Evolutionary conservation across 306 rosid species (phyloP), one percentile per base, ranked within the genome.

Genomic region (Cucumis cinereus): DNA sequence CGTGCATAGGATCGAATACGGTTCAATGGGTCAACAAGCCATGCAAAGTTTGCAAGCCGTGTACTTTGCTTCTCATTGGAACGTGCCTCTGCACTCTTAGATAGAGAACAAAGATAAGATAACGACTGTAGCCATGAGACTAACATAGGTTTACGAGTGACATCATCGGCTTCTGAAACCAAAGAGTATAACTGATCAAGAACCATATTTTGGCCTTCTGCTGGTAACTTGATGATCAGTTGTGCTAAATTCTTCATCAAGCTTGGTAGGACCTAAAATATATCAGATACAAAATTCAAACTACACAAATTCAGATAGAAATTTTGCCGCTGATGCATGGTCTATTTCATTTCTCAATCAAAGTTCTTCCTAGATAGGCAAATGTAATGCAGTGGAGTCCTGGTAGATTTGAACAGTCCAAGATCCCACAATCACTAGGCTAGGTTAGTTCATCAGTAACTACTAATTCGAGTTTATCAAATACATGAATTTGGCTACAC

Each of bases 51-150:
- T 10, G 19, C 30, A 28, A 68, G 77, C 55, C 61, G 72, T 79
- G 81, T 77, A 78, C 78, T 72, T 80, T 61, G 76, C 79, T 49
- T 79, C 59, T 68, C 81, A 75, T 36, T 59, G 74, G 87, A 77
- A 70, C 43, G 64, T 16, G 71, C 71, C 83, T 68, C 85, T 79
- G 56, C 77, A 66, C 81, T 82, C 41, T 82, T 72, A 80, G 81
- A 76, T 35, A 81, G 88, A 50, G 85, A 77, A 84, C 97, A 91
- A 78, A 93, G 84, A 83, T 86, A 93, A 80, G 98, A 90, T 60
- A 93, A 80, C 33, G 98, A 93, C 79, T 91, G 98, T 79, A 93
- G 78, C 98, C 98, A 93, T 76, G 97, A 93, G 81, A 93, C 98
- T 79, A 91, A 72, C 43, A 80, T 79, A 7, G 97, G 93, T 76